These are phyloP conservation scores for Penstemon barbatus DNA, from an alignment of 257 asterid species.

Conservation along the genomic window DNA sequence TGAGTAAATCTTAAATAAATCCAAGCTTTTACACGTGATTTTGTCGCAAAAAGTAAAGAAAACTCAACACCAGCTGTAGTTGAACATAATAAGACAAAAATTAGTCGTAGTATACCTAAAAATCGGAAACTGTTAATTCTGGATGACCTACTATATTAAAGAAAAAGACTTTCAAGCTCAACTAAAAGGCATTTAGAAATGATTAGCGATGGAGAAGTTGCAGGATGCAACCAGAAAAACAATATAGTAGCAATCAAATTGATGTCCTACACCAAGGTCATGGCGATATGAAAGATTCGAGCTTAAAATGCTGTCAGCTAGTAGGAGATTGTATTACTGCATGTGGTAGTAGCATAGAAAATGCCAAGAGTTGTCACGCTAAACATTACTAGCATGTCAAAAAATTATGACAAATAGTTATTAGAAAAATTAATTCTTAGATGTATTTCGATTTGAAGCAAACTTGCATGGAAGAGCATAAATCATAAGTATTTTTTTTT, in stretches of 20 bases:
- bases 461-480: conserved; percentile 5
- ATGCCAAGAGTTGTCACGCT: background rate
- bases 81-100: background rate
- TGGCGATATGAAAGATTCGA: background rate
- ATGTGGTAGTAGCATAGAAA: background rate
- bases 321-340: conserved; percentile 10
- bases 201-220: background rate
- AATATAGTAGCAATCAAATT: background rate
- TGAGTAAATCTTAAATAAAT: conserved; percentile 4
- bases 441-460: background rate
- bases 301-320: background rate
- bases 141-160: background rate
- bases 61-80: conserved; percentile 1
- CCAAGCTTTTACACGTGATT: background rate
- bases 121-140: background rate
- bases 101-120: background rate
- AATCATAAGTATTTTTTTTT: background rate
- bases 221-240: background rate
- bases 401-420: background rate
- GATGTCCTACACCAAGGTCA: background rate
- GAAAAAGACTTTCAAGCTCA: background rate
- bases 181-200: background rate
- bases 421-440: background rate
- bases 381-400: background rate
- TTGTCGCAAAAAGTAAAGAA: background rate